Evolutionary conservation across 306 rosid species (phyloP).

Genomic region (Betula pendula): DNA sequence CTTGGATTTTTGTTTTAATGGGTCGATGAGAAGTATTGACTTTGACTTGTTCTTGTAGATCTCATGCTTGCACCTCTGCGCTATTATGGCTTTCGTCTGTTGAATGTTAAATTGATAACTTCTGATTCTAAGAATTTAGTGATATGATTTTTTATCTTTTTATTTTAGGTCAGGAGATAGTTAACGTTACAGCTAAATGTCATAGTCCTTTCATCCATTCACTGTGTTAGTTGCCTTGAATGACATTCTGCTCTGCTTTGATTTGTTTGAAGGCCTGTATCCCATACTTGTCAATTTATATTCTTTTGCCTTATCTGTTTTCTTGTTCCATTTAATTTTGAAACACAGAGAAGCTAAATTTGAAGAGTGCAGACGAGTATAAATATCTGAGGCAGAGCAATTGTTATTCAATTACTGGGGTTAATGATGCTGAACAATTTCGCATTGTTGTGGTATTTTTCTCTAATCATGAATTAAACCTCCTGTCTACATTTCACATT

Average conservation of each 20-base stretch:
- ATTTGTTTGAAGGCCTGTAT: constrained; percentile 4
- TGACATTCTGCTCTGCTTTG: not conserved
- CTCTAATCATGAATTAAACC: constrained; percentile 19
- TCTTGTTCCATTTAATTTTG: constrained; percentile 30
- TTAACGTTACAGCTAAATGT: not conserved
- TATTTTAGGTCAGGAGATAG: not conserved
- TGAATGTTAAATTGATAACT: not conserved
- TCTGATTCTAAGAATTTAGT: not conserved
- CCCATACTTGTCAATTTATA: not conserved
- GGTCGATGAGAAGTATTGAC: not conserved
- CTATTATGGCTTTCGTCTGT: not conserved
- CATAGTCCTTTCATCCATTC: not conserved
- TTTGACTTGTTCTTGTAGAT: not conserved
- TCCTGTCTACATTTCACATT: constrained; percentile 18
- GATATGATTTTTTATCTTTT: not conserved
- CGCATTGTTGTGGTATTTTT: constrained; percentile 63
- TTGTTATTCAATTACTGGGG: constrained; percentile 74
- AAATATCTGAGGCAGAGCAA: constrained; percentile 84
- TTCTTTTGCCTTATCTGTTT: constrained; percentile 18
- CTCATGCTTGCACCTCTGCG: not conserved
- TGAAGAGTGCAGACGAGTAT: constrained; percentile 68
- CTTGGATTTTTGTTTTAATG: not conserved
- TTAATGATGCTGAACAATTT: constrained; percentile 90
- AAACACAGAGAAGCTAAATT: constrained; percentile 71
- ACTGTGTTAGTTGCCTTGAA: constrained; percentile 1